These are phyloP conservation scores for Aureoboletus auriporus DNA, from an alignment of 768 basidiomycete genomes.

Conservation along the genomic window DNA sequence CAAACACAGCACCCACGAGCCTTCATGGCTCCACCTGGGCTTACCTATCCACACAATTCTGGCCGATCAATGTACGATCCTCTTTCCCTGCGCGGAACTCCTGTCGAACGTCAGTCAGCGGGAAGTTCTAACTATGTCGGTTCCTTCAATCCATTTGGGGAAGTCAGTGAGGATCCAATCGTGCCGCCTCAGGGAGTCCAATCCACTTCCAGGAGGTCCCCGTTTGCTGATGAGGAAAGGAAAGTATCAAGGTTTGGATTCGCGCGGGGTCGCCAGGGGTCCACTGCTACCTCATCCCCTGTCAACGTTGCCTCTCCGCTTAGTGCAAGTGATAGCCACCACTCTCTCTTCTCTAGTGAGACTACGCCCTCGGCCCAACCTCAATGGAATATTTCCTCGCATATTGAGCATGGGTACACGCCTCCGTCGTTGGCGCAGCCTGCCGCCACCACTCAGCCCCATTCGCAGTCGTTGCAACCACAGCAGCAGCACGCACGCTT, in stretches of 20 bases:
- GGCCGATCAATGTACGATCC: conserved; percentile 58
- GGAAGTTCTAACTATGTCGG: conserved; percentile 59
- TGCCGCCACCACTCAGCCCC: conserved; percentile 33
- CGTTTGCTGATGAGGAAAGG: conserved; percentile 53
- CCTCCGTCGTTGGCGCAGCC: conserved; percentile 49
- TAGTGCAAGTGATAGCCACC: conserved; percentile 45
- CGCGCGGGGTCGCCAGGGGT: conserved; percentile 64
- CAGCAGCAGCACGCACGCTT: conserved; percentile 39
- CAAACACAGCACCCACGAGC: conserved; percentile 25
- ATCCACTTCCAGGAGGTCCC: conserved; percentile 34
- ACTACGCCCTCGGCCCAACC: conserved; percentile 35
- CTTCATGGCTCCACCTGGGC: conserved; percentile 50
- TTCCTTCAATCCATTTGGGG: conserved; percentile 79
- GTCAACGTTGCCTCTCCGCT: conserved; percentile 54
- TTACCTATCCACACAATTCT: conserved; percentile 45
- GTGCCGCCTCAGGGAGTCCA: conserved; percentile 27
- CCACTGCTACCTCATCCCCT: conserved; percentile 56
- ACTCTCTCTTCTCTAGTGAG: conserved; percentile 44
- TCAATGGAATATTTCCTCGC: conserved; percentile 43
- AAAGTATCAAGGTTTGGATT: conserved; percentile 81
- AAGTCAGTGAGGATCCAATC: conserved; percentile 46
- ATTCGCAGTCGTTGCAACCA: conserved; percentile 33
- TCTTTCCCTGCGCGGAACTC: conserved; percentile 35
- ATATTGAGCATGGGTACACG: conserved; percentile 40
- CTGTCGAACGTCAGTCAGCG: conserved; percentile 44